Conservation (phyloP, 306 rosid genomes). For the Hylodesmum podocarpum region DNA sequence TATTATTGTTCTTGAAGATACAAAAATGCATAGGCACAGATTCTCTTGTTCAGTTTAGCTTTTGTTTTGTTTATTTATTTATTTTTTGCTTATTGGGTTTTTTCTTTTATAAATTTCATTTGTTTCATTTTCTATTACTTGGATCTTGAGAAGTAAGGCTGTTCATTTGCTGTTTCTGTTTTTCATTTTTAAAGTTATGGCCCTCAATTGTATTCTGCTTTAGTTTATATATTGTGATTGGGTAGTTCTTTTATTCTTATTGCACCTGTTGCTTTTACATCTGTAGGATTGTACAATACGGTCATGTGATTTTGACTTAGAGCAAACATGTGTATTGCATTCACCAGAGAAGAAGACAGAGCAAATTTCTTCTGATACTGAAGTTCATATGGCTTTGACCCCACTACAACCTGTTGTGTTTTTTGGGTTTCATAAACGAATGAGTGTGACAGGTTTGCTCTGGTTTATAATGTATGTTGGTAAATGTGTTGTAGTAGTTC, state of each 20-base stretch:
- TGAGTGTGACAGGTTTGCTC: constrained; percentile 89
- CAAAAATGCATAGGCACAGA: neutral
- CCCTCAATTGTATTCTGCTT: neutral
- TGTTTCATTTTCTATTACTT: neutral
- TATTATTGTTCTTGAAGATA: neutral
- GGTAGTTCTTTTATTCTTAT: constrained; percentile 30
- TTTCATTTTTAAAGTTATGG: neutral
- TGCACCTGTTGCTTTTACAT: constrained; percentile 18
- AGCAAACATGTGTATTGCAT: constrained; percentile 93
- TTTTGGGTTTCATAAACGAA: constrained; percentile 83
- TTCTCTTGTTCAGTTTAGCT: constrained; percentile 11
- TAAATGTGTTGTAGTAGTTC: constrained; percentile 16
- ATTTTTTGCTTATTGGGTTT: neutral
- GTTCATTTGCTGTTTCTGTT: neutral
- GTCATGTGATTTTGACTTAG: constrained; percentile 95
- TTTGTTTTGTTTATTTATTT: neutral
- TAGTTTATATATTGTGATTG: constrained; percentile 20
- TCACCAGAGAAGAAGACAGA: constrained; percentile 92
- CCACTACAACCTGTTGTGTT: constrained; percentile 95
- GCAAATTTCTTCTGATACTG: constrained; percentile 79
- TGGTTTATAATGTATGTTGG: neutral
- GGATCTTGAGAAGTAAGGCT: neutral
- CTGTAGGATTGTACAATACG: constrained; percentile 93
- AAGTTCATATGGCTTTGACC: constrained; percentile 95
- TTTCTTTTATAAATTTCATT: neutral